Conservation (phyloP, 495 filamentous ascomycete genomes). For the Neurospora tetrasperma region DNA sequence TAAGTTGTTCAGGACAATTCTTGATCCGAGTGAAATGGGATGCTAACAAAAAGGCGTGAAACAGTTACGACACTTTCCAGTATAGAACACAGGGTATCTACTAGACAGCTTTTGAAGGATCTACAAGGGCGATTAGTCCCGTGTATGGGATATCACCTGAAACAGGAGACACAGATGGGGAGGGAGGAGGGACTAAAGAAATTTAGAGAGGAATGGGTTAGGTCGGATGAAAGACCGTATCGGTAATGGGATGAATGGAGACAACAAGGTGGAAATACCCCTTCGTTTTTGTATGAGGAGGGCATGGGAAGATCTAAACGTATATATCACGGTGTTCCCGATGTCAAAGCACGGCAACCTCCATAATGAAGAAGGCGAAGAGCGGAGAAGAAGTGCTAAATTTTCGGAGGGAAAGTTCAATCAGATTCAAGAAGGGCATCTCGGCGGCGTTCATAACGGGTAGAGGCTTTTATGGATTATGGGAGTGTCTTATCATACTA, state of each 20-base stretch:
- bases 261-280: not conserved
- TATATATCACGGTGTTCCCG: not conserved
- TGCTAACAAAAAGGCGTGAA: constrained; percentile 4
- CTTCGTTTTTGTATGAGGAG: not conserved
- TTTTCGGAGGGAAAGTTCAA: not conserved
- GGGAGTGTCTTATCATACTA: not conserved
- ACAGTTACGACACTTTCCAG: constrained; percentile 68
- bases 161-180: no score
- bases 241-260: not conserved
- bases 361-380: no score
- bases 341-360: not conserved
- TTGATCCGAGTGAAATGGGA: not conserved
- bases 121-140: not conserved
- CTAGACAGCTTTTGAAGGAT: constrained; percentile 17
- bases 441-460: not conserved
- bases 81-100: constrained; percentile 75
- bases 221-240: not conserved
- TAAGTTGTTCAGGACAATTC: constrained; percentile 15
- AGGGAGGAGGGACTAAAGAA: not conserved
- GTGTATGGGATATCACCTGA: not conserved
- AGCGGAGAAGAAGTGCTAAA: no score
- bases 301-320: not conserved
- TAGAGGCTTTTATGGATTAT: no score
- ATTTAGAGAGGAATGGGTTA: not conserved
- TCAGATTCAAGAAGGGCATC: not conserved